phyloP scores from a whole-genome alignment of 2,329 filamentous ascomycete species.

The Colletotrichum lupini region DNA sequence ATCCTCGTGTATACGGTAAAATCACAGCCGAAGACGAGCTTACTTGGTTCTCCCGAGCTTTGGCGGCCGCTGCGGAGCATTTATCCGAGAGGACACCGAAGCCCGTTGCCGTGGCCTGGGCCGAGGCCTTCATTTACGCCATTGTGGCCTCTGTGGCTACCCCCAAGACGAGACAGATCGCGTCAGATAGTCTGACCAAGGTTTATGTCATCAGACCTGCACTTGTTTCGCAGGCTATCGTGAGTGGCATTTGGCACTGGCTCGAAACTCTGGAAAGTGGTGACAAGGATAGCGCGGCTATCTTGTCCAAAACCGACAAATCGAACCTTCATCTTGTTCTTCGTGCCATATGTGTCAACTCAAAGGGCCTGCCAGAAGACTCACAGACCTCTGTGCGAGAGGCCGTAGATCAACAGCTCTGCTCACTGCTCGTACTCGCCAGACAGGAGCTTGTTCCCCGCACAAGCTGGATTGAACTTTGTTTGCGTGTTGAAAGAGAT shows the following conservation, averaged over 20 bases:
- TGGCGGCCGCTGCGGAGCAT: constrained; percentile 69
- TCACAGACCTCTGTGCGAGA: constrained; percentile 52
- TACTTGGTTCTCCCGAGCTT: constrained; percentile 78
- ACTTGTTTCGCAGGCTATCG: constrained; percentile 70
- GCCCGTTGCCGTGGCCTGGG: constrained; percentile 77
- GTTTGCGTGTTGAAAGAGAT: constrained; percentile 82
- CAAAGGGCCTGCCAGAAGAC: constrained; percentile 60
- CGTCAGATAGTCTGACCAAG: constrained; percentile 68
- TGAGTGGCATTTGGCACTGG: constrained; percentile 84
- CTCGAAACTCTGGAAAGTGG: constrained; percentile 72
- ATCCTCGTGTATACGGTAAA: constrained; percentile 86
- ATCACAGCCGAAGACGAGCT: constrained; percentile 79
- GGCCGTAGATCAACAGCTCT: constrained; percentile 72
- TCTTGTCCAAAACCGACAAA: constrained; percentile 72
- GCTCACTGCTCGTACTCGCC: constrained; percentile 81
- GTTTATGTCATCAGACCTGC: constrained; percentile 72
- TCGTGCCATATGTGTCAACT: constrained; percentile 71
- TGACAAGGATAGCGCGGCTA: constrained; percentile 83
- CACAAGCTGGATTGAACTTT: constrained; percentile 89
- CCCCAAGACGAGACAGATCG: constrained; percentile 71
- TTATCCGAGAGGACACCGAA: constrained; percentile 60
- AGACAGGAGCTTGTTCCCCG: constrained; percentile 81
- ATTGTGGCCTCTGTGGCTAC: constrained; percentile 73
- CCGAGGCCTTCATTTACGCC: constrained; percentile 84
- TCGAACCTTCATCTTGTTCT: constrained; percentile 71